Base-by-base conservation (phyloP, 2,329 filamentous ascomycete species). In the Myriangium duriaei region DNA sequence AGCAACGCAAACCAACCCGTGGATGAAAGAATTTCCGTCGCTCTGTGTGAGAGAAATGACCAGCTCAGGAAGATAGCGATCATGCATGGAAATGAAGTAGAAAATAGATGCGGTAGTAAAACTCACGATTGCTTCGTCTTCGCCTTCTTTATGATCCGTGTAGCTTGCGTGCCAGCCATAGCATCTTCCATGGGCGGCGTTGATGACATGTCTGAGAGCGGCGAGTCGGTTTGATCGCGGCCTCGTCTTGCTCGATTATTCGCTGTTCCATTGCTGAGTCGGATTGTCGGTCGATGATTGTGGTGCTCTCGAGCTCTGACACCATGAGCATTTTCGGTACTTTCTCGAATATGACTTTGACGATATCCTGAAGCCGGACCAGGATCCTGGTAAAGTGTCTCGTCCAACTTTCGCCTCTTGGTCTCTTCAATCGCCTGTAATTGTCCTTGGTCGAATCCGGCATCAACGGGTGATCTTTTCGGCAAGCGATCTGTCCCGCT, bases 51-150 rank as follows among this genome's bases (percentile, higher is more conserved):
- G 26, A 37, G 24, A 16, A 4, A 26, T 40, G 18, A 36, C 28
- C 28, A 40, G 38, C 31, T 34, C 26, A 24, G 38, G 38, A 31
- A 35, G 26, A 19, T 40, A 11, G 16, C n/a, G 35, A 37, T 37
- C 26, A 37, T 30, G 29, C 6, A 31, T 31, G 35, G 24, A 37
- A n/a, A n/a, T n/a, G n/a, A n/a, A n/a, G n/a, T n/a, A 26, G 21
- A n/a, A 26, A 26, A n/a, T 26, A 26, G n/a, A n/a, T 26, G 21
- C 21, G 21, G n/a, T n/a, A 26, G 21, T 12, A 16, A 28, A 31
- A 14, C 57, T 54, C 51, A 60, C 57, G 57, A 60, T 40, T 51
- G 52, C 47, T 60, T 60, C 11, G 55, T 58, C 47, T 58, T 58
- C 32, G 57, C 57, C 37, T 50, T 49, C 49, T 59, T 57, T 21